phyloP scores from a whole-genome alignment of 495 filamentous ascomycete genomes.

The Penicillium lagena region DNA sequence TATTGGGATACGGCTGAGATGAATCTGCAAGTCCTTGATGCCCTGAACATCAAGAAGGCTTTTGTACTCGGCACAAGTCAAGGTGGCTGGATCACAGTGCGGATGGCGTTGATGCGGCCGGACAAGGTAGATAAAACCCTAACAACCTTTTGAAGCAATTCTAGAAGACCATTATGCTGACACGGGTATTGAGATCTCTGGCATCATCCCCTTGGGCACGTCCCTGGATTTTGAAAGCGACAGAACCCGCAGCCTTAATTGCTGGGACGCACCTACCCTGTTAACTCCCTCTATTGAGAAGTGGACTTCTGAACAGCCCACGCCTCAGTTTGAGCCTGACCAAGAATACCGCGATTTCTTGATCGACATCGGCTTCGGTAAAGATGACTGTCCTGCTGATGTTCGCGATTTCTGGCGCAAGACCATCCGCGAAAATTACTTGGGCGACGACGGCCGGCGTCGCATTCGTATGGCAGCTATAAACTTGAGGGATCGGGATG shows the following conservation, averaged over 20 bases:
- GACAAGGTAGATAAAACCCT: conserved; percentile 34
- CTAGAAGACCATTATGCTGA: no score
- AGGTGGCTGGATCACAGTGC: conserved; percentile 55
- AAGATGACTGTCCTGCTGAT: conserved; percentile 27
- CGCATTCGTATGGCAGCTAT: conserved; percentile 52
- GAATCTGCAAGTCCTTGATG: conserved; percentile 44
- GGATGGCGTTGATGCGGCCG: conserved; percentile 58
- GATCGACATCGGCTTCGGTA: conserved; percentile 49
- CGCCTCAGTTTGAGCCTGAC: conserved; percentile 48
- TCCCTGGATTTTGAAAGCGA: conserved; percentile 57
- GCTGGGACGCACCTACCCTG: conserved; percentile 51
- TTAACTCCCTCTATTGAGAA: conserved; percentile 37
- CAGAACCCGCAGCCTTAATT: conserved; percentile 46
- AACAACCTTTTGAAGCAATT: no score
- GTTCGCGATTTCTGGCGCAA: conserved; percentile 45
- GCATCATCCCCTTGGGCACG: conserved; percentile 55
- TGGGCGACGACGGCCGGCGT: conserved; percentile 53
- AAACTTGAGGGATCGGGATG: conserved; percentile 53
- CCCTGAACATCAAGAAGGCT: conserved; percentile 49
- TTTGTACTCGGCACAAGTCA: conserved; percentile 60
- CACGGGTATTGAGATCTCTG: conserved; percentile 37
- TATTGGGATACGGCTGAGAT: conserved; percentile 51
- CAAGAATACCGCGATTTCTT: conserved; percentile 53
- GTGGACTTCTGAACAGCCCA: conserved; percentile 38
- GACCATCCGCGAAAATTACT: conserved; percentile 49